These are phyloP conservation scores for Candolleomyces eurysporus DNA, from an alignment of 768 basidiomycete species.

Conservation along the genomic window DNA sequence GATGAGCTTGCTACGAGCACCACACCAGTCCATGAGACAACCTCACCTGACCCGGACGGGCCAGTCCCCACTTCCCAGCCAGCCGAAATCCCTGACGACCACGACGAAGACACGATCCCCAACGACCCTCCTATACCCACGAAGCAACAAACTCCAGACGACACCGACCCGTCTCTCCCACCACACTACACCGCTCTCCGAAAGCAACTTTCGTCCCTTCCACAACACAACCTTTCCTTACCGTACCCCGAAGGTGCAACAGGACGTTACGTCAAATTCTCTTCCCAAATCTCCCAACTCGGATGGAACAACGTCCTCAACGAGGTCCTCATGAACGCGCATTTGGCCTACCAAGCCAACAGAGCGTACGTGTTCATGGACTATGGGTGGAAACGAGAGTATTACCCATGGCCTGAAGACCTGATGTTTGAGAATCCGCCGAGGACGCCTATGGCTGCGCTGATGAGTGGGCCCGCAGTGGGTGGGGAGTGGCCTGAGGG, in stretches of 20 bases:
- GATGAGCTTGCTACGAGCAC: background rate
- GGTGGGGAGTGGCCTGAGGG: conserved; percentile 40
- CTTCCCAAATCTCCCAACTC: conserved; percentile 35
- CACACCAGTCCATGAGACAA: background rate
- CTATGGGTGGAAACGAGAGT: conserved; percentile 39
- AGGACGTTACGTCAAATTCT: conserved; percentile 49
- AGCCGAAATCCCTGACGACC: conserved; percentile 20
- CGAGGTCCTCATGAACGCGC: conserved; percentile 48
- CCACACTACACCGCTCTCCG: conserved; percentile 35
- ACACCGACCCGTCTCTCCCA: conserved; percentile 16
- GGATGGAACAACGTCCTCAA: conserved; percentile 56
- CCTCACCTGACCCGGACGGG: background rate
- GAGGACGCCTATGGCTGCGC: conserved; percentile 40
- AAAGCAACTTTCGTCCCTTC: conserved; percentile 40
- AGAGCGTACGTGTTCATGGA: conserved; percentile 50
- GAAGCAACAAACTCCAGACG: background rate
- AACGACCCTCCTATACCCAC: background rate
- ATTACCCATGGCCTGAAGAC: conserved; percentile 40
- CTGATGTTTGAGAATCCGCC: conserved; percentile 25
- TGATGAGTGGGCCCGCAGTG: conserved; percentile 42
- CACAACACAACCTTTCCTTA: conserved; percentile 47
- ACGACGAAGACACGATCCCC: background rate
- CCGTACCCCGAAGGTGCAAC: conserved; percentile 47
- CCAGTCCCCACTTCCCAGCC: conserved; percentile 25
- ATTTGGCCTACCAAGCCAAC: conserved; percentile 47